These are phyloP conservation scores for Gnetum montanum DNA, from an alignment of 75 land plant species.

Conservation along the genomic window DNA sequence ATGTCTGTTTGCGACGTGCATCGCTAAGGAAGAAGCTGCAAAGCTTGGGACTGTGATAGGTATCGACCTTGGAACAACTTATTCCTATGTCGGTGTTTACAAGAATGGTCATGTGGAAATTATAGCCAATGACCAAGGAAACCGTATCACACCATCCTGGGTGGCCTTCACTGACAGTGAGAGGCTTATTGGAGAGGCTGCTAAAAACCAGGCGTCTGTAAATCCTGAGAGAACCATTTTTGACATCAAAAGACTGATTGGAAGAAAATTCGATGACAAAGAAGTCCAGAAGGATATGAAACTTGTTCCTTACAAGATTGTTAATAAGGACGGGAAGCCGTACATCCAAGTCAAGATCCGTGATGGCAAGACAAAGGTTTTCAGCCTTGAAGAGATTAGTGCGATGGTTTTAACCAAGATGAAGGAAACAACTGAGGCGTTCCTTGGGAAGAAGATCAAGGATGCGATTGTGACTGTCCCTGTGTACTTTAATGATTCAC, in stretches of 20 bases:
- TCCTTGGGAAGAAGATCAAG: slow-evolving; percentile 44
- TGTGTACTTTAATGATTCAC: no score
- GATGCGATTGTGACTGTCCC: slow-evolving; percentile 23
- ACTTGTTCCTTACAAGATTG: slow-evolving; percentile 48
- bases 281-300: slow-evolving; percentile 56
- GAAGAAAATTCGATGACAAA: slow-evolving; percentile 50
- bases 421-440: slow-evolving; percentile 50
- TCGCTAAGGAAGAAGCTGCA: slow-evolving; percentile 49
- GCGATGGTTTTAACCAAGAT: slow-evolving; percentile 50
- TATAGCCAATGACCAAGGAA: slow-evolving; percentile 44
- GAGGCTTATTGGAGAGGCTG: slow-evolving; percentile 37
- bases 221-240: slow-evolving; percentile 40
- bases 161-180: slow-evolving; percentile 45
- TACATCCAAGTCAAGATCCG: slow-evolving; percentile 58
- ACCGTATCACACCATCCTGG: slow-evolving; percentile 44
- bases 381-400: slow-evolving; percentile 70
- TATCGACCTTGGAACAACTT: slow-evolving; percentile 40
- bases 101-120: slow-evolving; percentile 47
- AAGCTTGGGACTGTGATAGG: slow-evolving; percentile 43
- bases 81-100: slow-evolving; percentile 44
- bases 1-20: slow-evolving; percentile 10
- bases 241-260: slow-evolving; percentile 38
- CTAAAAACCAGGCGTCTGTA: slow-evolving; percentile 43
- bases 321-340: slow-evolving; percentile 84
- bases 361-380: slow-evolving; percentile 60